These are phyloP conservation scores for Aspergillus luchuensis DNA, from an alignment of 2,329 filamentous ascomycete genomes.

Conservation along the genomic window DNA sequence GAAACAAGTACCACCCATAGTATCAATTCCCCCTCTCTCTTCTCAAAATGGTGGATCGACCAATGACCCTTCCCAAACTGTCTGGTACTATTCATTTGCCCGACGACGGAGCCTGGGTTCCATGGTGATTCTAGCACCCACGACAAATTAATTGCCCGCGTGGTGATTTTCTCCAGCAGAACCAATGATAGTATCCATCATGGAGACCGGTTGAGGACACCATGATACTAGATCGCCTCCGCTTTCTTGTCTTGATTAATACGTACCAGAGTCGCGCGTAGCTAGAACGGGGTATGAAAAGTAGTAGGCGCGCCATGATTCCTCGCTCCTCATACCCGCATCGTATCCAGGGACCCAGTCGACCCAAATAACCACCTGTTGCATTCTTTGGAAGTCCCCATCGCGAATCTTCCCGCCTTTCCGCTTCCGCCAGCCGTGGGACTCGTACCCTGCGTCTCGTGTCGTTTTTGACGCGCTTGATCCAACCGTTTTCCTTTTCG, in stretches of 20 bases:
- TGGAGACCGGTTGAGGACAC: not conserved
- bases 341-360: conserved; percentile 21
- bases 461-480: conserved; percentile 25
- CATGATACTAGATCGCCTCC: conserved; percentile 1
- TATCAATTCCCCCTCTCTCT: not conserved
- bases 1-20: too few relatives aligned
- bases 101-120: conserved; percentile 12
- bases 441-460: conserved; percentile 24
- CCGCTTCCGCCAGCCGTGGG: conserved; percentile 25
- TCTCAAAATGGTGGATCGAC: not conserved
- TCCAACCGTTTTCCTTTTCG: conserved; percentile 25
- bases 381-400: conserved; percentile 21
- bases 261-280: not conserved
- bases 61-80: conserved; percentile 3
- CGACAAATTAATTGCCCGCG: conserved; percentile 16
- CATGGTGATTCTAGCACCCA: conserved; percentile 8
- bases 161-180: conserved; percentile 14
- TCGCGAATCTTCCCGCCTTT: conserved; percentile 27
- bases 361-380: conserved; percentile 22
- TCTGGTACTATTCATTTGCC: conserved; percentile 3
- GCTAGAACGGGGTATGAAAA: too few relatives aligned
- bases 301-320: not conserved
- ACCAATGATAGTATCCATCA: conserved; percentile 12
- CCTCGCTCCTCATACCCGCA: conserved; percentile 3
- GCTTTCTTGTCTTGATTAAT: not conserved